phyloP scores from a whole-genome alignment of 1,284 basidiomycete species.

The Ceratobasidium sp. region DNA sequence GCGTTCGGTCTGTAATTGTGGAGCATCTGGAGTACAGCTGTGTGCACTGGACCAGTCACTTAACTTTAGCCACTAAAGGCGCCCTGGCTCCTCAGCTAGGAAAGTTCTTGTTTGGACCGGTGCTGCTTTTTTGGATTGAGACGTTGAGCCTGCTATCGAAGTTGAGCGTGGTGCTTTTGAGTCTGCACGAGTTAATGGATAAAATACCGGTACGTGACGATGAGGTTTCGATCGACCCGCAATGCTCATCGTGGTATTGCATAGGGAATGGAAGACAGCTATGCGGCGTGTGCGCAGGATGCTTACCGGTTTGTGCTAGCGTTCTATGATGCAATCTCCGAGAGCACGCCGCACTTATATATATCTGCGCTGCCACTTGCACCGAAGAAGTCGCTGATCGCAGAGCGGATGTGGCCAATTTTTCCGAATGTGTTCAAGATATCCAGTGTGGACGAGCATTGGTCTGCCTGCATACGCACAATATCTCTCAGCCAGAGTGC shows the following conservation, averaged over 20 bases:
- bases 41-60: slow-evolving; percentile 22
- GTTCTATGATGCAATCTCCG: slow-evolving; percentile 13
- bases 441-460: neutral
- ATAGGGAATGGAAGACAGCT: no score
- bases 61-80: neutral
- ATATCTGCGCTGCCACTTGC: slow-evolving; percentile 14
- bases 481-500: neutral
- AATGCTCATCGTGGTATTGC: no score
- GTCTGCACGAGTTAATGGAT: neutral
- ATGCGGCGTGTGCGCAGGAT: neutral
- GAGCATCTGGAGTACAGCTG: slow-evolving; percentile 26
- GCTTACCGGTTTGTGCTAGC: slow-evolving; percentile 13
- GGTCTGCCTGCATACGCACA: slow-evolving; percentile 1
- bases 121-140: slow-evolving; percentile 33
- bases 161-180: neutral
- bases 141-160: slow-evolving; percentile 23
- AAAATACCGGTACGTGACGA: neutral
- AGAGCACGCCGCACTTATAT: slow-evolving; percentile 11
- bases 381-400: neutral
- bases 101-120: neutral
- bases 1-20: neutral
- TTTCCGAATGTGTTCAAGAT: neutral
- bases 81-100: neutral
- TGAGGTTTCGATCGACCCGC: neutral
- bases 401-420: neutral